Base-by-base conservation (phyloP, 2,329 filamentous ascomycete genomes). In the Ophiobolus disseminans region DNA sequence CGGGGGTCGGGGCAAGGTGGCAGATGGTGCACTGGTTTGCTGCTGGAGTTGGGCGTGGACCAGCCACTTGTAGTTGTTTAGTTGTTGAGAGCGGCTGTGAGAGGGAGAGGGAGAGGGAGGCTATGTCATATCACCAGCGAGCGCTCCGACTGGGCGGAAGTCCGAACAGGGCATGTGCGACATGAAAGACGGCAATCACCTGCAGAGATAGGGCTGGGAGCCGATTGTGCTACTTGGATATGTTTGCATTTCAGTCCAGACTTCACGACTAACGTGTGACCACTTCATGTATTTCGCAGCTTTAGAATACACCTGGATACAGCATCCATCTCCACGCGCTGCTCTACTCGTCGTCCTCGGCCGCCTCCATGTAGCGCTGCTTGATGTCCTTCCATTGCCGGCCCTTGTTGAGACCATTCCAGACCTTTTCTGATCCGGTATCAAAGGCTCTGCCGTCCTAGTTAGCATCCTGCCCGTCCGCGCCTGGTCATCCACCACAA, bases 371-470 rank as follows among this genome's bases (percentile, higher is more conserved):
- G 77, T 96, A 99, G 78, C 84, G 87, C 76, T 87, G 80, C 80
- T 95, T 93, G 81, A 99, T 97, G 76, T 99, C 94, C 85, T 97
- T 97, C 94, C 94, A 97, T 95, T 97, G 93, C 72, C 93, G 91
- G 69, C 94, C 94, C 70, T 83, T 84, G 86, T 99, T 99, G 74
- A 92, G 77, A 74, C 77, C 82, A 76, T 99, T 91, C 94, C 94
- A 99, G 74, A 97, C 70, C 75, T 82, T 87, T 78, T 96, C 89
- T 76, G 93, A 89, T 68, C 79, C 77, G 50, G 84, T 84, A 78
- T 97, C 91, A 77, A 90, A 97, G 68, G 82, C 84, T 75, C 94
- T 97, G 69, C 69, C 45, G 8, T 31, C 50, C 25, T 41, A 36
- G 45, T 71, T 55, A 70, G 66, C 50, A 53, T 48, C 45, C 50